Evolutionary conservation across 2,329 filamentous ascomycete species (phyloP), one percentile per base, ranked within the genome.

Genomic region (Fusarium continuum): DNA sequence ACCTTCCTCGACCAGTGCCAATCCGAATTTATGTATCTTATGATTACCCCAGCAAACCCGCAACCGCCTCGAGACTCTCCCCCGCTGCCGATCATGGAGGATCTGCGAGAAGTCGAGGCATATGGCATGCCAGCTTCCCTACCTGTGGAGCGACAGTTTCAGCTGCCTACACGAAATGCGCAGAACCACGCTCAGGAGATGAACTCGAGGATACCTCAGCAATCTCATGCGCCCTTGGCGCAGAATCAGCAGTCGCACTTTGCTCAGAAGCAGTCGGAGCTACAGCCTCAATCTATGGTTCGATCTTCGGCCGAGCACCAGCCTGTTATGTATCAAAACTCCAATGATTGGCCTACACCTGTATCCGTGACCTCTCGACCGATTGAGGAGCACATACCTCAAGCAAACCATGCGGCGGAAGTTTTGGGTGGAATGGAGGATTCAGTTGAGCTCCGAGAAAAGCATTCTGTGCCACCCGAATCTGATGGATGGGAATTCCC

Each of bases 401-500:
- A 71, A 5, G 64, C 75, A 2, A 79, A 76, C 54, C 78, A 80
- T 43, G 73, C 74, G 4, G 76, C 74, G 11, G 80, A 83, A 45
- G 72, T 74, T 13, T 60, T 79, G 22, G 73, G 72, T 17, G 75
- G 74, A 14, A 66, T 74, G 35, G 79, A 81, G 31, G 75, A 77
- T n/a, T 53, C 73, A 17, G 79, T 79, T 38, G 79, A 81, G 31
- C 67, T 78, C 14, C 71, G 77, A 20, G 81, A 86, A 48, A 84
- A 88, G 71, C 75, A 68, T 59, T 58, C 75, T 20, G 70, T 72
- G 2, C 71, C 75, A 8, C 78, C 82, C 5, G 88, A 91, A 55
- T 73, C 83, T 1, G 93, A 97, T 71, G 91, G 86, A 8, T 99
- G 95, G 95, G 93, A 96, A 71, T 99, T 99, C 68, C 92, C 94